Evolutionary conservation across 2,329 filamentous ascomycete genomes (phyloP).

Genomic region (Trichoderma arundinaceum): DNA sequence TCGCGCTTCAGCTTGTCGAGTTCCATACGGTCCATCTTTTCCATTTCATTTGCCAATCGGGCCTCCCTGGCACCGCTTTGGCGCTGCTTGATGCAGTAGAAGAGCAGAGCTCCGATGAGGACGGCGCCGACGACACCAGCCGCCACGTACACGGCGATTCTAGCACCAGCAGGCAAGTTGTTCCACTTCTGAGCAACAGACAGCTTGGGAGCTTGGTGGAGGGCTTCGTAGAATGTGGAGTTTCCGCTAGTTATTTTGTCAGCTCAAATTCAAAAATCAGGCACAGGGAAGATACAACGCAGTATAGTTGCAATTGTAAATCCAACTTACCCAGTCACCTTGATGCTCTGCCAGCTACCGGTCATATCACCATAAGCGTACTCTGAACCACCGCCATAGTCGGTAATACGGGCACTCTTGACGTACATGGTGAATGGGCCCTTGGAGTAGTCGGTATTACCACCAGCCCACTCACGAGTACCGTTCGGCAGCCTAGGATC

Average conservation of each 20-base stretch:
- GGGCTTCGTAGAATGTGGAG: slow-evolving; percentile 57
- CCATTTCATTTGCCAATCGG: slow-evolving; percentile 50
- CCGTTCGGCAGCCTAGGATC: slow-evolving; percentile 60
- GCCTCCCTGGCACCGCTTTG: slow-evolving; percentile 59
- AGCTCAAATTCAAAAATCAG: slow-evolving; percentile 25
- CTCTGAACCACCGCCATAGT: slow-evolving; percentile 66
- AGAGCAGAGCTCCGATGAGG: slow-evolving; percentile 50
- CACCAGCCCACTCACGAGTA: slow-evolving; percentile 73
- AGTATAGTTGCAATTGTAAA: background rate
- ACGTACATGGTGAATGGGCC: slow-evolving; percentile 78
- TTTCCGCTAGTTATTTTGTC: slow-evolving; percentile 55
- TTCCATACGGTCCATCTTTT: slow-evolving; percentile 57
- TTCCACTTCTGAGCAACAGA: slow-evolving; percentile 60
- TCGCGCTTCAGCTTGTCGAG: slow-evolving; percentile 55
- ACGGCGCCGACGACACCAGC: slow-evolving; percentile 52
- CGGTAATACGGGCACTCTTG: slow-evolving; percentile 61
- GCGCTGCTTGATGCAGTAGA: slow-evolving; percentile 63
- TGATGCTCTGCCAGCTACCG: slow-evolving; percentile 69
- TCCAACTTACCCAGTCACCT: slow-evolving; percentile 56
- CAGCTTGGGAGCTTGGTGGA: slow-evolving; percentile 50
- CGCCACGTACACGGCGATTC: slow-evolving; percentile 59
- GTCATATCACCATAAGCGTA: slow-evolving; percentile 68
- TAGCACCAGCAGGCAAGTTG: slow-evolving; percentile 55
- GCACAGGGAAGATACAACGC: background rate
- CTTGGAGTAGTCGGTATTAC: slow-evolving; percentile 66